phyloP scores from a whole-genome alignment of 495 filamentous ascomycete species.

The Penicillium robsamsonii region DNA sequence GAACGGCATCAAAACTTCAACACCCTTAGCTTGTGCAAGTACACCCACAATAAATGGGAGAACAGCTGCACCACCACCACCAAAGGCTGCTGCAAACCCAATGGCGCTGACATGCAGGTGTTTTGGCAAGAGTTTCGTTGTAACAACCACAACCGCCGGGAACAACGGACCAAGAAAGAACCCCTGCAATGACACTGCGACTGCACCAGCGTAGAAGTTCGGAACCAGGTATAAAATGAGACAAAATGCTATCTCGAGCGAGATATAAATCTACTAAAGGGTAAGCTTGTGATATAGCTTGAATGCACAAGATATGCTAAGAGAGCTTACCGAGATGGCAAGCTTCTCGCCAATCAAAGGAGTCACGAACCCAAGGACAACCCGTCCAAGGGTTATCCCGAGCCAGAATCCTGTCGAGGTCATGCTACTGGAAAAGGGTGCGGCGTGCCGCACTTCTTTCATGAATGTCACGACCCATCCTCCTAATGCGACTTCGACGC shows the following conservation, averaged over 20 bases:
- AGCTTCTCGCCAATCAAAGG: conserved; percentile 55
- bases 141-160: conserved; percentile 71
- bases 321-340: conserved; percentile 45
- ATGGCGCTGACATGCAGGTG: conserved; percentile 75
- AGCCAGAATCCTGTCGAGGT: conserved; percentile 63
- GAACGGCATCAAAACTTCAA: conserved; percentile 71
- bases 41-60: conserved; percentile 80
- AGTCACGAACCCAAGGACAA: conserved; percentile 60
- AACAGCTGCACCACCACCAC: conserved; percentile 69
- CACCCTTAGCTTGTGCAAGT: conserved; percentile 73
- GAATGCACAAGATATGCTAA: not conserved
- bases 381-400: conserved; percentile 55
- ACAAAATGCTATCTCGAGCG: conserved; percentile 48
- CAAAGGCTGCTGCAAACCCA: conserved; percentile 79
- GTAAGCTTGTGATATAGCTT: not conserved
- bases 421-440: conserved; percentile 54
- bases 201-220: conserved; percentile 63
- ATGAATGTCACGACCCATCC: conserved; percentile 65
- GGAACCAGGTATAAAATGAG: conserved; percentile 64
- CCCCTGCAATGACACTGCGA: conserved; percentile 62
- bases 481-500: conserved; percentile 75
- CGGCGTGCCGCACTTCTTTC: conserved; percentile 53
- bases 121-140: conserved; percentile 70
- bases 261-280: conserved; percentile 42
- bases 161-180: conserved; percentile 65